Evolutionary conservation across 1,284 basidiomycete genomes (phyloP).

Genomic region (Fomitopsis palustris): DNA sequence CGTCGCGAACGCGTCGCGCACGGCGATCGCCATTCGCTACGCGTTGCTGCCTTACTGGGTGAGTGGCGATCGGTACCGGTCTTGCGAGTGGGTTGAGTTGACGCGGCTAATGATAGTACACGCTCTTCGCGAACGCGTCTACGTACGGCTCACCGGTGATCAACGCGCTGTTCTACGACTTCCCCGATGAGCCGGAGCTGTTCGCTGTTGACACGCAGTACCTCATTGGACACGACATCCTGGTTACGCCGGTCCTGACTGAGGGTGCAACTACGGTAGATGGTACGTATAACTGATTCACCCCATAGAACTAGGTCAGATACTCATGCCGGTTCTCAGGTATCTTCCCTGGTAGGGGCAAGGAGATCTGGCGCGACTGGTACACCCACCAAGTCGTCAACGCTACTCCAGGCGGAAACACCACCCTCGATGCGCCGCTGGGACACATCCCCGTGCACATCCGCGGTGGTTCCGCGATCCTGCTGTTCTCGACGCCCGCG

Average conservation of each 20-base stretch:
- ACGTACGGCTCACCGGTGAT: conserved; percentile 63
- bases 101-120: conserved; percentile 43
- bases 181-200: conserved; percentile 64
- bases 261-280: conserved; percentile 55
- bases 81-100: not conserved
- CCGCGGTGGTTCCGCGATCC: conserved; percentile 54
- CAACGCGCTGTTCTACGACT: conserved; percentile 74
- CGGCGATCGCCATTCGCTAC: conserved; percentile 67
- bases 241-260: conserved; percentile 70
- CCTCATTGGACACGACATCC: conserved; percentile 63
- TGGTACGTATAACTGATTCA: conserved; percentile 29
- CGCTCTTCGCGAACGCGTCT: conserved; percentile 70
- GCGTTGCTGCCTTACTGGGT: conserved; percentile 75
- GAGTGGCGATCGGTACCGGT: conserved; percentile 16
- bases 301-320: not conserved
- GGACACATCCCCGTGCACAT: conserved; percentile 71
- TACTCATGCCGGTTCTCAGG: conserved; percentile 29
- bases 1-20: conserved; percentile 68
- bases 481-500: conserved; percentile 50
- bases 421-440: conserved; percentile 54
- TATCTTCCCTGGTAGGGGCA: conserved; percentile 60
- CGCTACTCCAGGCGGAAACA: conserved; percentile 34
- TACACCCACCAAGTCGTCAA: conserved; percentile 60
- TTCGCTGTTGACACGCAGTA: conserved; percentile 68
- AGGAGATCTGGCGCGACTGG: conserved; percentile 71